Base-by-base conservation (phyloP, 78 protist genomes). In the Ministeria vibrans region DNA sequence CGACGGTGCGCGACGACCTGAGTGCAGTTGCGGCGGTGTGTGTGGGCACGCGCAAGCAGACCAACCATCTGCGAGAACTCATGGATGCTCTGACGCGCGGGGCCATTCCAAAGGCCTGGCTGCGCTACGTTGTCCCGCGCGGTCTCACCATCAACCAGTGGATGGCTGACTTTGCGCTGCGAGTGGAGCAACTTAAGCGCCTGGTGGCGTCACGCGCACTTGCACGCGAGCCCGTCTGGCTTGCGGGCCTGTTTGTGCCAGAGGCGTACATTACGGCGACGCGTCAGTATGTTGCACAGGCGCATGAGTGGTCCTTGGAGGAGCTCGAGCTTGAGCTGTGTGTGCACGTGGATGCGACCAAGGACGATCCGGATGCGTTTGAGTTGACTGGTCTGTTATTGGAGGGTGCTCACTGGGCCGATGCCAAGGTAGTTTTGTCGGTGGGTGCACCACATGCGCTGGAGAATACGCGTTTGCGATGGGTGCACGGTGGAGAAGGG, bases 231-330 rank as follows among this genome's bases (percentile, higher is more conserved):
- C 20, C 41, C 75, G 68, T 96, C 23, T 88, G 94, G 93, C 84
- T 96, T 32, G 98, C 97, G 36, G 94, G 92, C 55, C 82, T 96
- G 22, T 82, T 91, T 69, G 36, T 44, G 41, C 99, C 99, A 59
- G 96, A 89, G 74, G 97, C 99, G 27, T 91, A 77, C 83, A 69
- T 96, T 64, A 95, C 99, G 28, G 97, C 99, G 20, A 88, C 96
- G 22, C 81, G 96, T 25, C 97, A 96, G 86, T 77, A 91, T 1
- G 94, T 91, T 18, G 95, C 96, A 18, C 94, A 87, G 68, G 59
- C 77, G 28, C 51, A 88, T 63, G 75, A 72, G 36, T 88, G 92
- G 92, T 85, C 95, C 11, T 86, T 93, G 7, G 97, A 93, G 59
- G 88, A 80, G 72, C 88, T 93, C 23, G 51, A 53, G 55, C 72